Conservation (phyloP, 176 grass and related monocot species). For the Oryza brachyantha region DNA sequence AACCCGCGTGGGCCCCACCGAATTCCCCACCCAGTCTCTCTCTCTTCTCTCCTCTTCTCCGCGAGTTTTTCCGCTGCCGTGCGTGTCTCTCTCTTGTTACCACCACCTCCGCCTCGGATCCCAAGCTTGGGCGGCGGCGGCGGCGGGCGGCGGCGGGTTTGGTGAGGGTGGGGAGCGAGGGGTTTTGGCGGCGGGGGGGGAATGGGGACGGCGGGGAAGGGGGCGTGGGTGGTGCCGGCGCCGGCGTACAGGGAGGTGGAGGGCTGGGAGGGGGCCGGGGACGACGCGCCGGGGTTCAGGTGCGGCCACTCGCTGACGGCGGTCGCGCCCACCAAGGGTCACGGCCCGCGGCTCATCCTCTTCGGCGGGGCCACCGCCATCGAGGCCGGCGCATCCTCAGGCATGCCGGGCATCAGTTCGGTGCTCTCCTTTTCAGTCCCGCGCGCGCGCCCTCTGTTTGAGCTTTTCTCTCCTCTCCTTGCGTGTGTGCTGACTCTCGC, state of each 20-base stretch:
- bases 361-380: slow-evolving; percentile 97
- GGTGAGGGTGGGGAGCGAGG: slow-evolving; percentile 2
- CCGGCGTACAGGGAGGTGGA: slow-evolving; percentile 65
- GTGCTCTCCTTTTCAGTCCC: neutral
- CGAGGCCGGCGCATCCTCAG: slow-evolving; percentile 60
- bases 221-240: slow-evolving; percentile 69
- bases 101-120: slow-evolving; percentile 32
- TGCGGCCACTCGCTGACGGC: slow-evolving; percentile 83
- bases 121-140: slow-evolving; percentile 17
- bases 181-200: neutral
- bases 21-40: neutral
- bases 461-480: neutral
- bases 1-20: slow-evolving; percentile 1
- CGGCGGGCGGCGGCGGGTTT: slow-evolving; percentile 6
- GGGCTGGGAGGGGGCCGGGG: slow-evolving; percentile 52
- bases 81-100: neutral
- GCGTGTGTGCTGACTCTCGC: neutral
- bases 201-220: slow-evolving; percentile 60
- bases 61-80: neutral
- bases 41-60: slow-evolving; percentile 9
- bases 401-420: slow-evolving; percentile 84
- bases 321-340: slow-evolving; percentile 77
- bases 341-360: slow-evolving; percentile 89
- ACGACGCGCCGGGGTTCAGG: slow-evolving; percentile 75
- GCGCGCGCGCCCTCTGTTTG: neutral